Evolutionary conservation across 768 basidiomycete species (phyloP), one percentile per base, ranked within the genome.

Genomic region (Mrakia hoshinonis): DNA sequence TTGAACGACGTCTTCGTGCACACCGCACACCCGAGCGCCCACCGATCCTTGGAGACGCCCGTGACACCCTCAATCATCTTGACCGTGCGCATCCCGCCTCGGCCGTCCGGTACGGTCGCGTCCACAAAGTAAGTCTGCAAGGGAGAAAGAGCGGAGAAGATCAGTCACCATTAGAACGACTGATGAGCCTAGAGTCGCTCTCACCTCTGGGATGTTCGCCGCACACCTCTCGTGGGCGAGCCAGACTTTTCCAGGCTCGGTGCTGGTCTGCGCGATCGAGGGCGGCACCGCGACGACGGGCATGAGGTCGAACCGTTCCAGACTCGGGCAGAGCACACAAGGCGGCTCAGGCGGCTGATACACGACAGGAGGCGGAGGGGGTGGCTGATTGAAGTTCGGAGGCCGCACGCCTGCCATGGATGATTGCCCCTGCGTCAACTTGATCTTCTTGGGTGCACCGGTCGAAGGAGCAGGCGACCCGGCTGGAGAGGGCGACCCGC

Each of bases 21-120:
- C 0, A 87, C 85, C 9, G 87, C 84, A 78, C 95, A 99, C 89
- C 95, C 96, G 81, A 98, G 77, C 77, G 87, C 88, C 96, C 96
- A 99, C 36, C 96, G 82, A 78, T 90, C 94, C 77, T 87, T 91
- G 13, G 90, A 89, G 74, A 99, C 91, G 10, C 84, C 86, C 76
- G 92, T 89, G 29, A 91, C 90, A 3, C 95, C 94, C 51, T 85
- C 86, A 76, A 92, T 92, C 29, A 95, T 85, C 88, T 68, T 60
- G 26, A n/a, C 39, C 36, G 38, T 26, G 11, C n/a, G 34, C 31
- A 15, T 20, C 20, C 51, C 58, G 20, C 55, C 71, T 18, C 24
- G 9, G 39, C 46, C 62, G n/a, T 71, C 70, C 3, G 38, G 26
- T 7, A 58, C 36, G 24, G 38, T 43, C 24, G 55, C 29, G 15